Evolutionary conservation across 2,329 filamentous ascomycete species (phyloP).

Genomic region (Alternaria brassicicola): DNA sequence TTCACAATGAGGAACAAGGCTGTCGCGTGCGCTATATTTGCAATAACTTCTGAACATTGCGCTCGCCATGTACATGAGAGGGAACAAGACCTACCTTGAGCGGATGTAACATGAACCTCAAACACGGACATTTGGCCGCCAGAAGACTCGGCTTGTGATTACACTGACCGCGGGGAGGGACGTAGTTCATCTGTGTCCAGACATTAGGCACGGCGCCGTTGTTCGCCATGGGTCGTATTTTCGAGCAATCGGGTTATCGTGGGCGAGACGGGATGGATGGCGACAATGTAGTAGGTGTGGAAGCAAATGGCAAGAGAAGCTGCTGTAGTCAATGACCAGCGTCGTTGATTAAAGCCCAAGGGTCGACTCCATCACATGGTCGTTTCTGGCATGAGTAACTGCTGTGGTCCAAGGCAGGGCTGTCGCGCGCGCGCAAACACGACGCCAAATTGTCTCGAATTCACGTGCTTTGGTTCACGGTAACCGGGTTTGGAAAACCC

Average conservation of each 20-base stretch:
- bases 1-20: no score
- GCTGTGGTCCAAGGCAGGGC: background rate
- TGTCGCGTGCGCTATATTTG: no score
- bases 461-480: constrained; percentile 25
- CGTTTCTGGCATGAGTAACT: background rate
- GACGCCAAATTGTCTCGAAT: constrained; percentile 29
- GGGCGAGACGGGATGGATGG: no score
- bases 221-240: background rate
- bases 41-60: no score
- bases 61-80: background rate
- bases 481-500: constrained; percentile 2
- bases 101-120: constrained; percentile 64
- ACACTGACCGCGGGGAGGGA: constrained; percentile 58
- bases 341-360: background rate
- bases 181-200: constrained; percentile 59
- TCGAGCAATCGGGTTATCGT: no score
- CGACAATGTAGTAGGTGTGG: background rate
- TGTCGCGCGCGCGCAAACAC: constrained; percentile 12
- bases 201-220: constrained; percentile 48
- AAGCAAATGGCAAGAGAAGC: background rate
- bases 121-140: constrained; percentile 57
- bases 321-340: background rate
- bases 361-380: constrained; percentile 1
- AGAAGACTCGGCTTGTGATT: constrained; percentile 57
- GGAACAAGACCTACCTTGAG: constrained; percentile 52